Evolutionary conservation across 768 basidiomycete genomes (phyloP), one percentile per base, ranked within the genome.

Genomic region (Boletus sp.): DNA sequence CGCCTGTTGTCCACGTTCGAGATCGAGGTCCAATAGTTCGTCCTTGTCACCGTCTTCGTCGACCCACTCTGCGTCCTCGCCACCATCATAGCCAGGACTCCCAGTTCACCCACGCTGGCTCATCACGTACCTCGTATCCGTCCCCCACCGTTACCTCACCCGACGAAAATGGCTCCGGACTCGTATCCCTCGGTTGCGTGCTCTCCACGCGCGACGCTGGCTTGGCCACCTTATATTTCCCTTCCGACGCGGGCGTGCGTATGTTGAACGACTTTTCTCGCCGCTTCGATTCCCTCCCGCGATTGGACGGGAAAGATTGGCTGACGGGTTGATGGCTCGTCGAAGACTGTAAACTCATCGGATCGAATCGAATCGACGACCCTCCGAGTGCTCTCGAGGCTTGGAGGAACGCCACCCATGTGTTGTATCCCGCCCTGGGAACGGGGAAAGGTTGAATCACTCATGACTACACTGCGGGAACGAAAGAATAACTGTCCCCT

Each of bases 91-190:
- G 1, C 58, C 59, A 18, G n/a, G n/a, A n/a, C n/a, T 58, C 66
- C 54, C 57, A 70, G 36, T 70, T 64, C 46, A 69, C 71, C 57
- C 73, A 75, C 20, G 67, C 73, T 5, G 76, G 75, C 32, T 79
- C 78, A 37, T 78, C 78, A 15, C 68, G 66, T n/a, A 70, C 71
- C 10, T 75, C 74, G 54, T 72, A 75, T 17, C 74, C 82, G 64
- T 89, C 90, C 0, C 88, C 89, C 1, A 88, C 88, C 1, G 86
- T 90, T 70, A 89, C 88, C 67, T 92, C 90, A 1, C 88, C 88
- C n/a, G 83, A 85, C 1, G 85, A 85, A 8, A 84, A 86, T 44
- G 82, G 79, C 73, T 91, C 90, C 0, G 89, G 89, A 59, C 86
- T 89, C 11, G 89, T 90, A 61, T 91, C 90, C 42, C 89, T 75